Evolutionary conservation across 2,329 filamentous ascomycete species (phyloP).

Genomic region (Calonectria crousiana): DNA sequence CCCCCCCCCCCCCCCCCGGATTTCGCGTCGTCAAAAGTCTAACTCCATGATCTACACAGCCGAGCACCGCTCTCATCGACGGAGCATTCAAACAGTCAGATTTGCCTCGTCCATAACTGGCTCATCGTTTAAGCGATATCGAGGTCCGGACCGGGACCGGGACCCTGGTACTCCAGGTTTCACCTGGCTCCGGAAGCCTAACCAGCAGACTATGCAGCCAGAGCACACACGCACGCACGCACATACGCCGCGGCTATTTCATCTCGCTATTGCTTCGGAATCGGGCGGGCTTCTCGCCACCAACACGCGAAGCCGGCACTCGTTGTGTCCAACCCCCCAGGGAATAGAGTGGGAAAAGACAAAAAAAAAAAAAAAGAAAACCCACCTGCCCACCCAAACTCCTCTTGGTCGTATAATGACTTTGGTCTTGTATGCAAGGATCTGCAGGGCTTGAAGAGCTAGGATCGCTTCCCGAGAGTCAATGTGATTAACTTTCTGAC

Average conservation of each 20-base stretch:
- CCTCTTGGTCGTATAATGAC: neutral
- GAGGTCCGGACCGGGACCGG: neutral
- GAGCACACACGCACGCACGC: no score
- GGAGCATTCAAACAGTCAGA: neutral
- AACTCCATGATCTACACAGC: conserved; percentile 9
- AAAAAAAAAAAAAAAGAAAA: neutral
- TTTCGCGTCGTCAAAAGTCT: neutral
- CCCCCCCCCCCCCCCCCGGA: neutral
- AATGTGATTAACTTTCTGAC: neutral
- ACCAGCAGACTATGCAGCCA: neutral
- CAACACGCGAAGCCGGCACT: neutral
- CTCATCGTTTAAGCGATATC: neutral
- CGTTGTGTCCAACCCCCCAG: neutral
- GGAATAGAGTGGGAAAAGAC: neutral
- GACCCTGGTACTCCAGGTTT: neutral
- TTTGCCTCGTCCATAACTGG: neutral
- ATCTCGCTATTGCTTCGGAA: neutral
- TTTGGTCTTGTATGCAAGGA: conserved; percentile 2
- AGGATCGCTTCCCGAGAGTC: conserved; percentile 6
- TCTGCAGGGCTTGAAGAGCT: neutral
- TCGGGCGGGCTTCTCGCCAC: neutral
- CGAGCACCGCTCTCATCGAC: neutral
- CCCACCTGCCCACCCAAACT: no score
- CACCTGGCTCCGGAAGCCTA: neutral
- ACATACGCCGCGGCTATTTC: neutral